Base-by-base conservation (phyloP, 352 stramenopile species). In the Globisporangium megalacanthum region DNA sequence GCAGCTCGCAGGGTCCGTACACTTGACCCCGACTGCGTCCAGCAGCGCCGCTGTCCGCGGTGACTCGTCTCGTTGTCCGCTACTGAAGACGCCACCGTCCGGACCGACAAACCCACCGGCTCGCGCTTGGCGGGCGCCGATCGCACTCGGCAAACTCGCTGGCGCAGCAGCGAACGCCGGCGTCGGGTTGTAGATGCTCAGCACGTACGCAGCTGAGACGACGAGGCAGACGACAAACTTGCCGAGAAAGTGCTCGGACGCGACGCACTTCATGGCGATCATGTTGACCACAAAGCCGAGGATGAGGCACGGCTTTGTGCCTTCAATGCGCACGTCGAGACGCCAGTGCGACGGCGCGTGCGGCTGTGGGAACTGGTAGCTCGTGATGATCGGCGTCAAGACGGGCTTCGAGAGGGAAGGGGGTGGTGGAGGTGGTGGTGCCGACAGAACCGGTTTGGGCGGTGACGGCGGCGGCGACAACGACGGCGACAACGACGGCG, bases 251-350 rank as follows among this genome's bases (percentile, higher is more conserved):
- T 87, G 71, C 65, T 91, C 78, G n/a, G 69, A 70, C 11, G 72
- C 79, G 0, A 89, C 52, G 10, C 72, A 86, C 58, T 82, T 77
- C 39, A 91, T 69, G 4, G 81, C 77, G 49, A 88, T 68, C 13
- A 89, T 89, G 56, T 91, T 91, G 19, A 91, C 61, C 65, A 91
- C 77, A 42, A 91, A 88, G 25, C 81, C 77, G 4, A 87, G 65
- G 56, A 91, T 91, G 31, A 89, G 60, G 49, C 79, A 91, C 55
- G 84, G 77, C 56, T 91, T 86, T 29, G 68, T 78, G 11, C 81
- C 81, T 50, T 88, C 79, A 3, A 89, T 59, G 0, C 69, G 67
- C 46, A 91, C 33, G 19, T 88, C 60, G 2, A 91, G 63, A 41
- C 73, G 60, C 77, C 78, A 91, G 9, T 61, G 67, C 4, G 73